Evolutionary conservation across 345 rosid species (phyloP).

Genomic region (Eucalyptus urophylla): DNA sequence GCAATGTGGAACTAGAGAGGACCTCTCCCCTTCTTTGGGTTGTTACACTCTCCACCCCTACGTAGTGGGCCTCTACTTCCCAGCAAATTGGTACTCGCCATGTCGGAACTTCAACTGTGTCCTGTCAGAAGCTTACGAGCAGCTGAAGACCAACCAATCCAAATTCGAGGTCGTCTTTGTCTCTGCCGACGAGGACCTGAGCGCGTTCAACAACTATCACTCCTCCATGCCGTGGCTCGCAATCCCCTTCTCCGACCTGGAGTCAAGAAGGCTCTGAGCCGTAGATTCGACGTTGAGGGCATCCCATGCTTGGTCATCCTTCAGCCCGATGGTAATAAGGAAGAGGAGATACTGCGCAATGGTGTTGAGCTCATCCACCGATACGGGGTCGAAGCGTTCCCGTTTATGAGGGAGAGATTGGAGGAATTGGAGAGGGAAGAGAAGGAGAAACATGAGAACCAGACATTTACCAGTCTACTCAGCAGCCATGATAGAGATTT

Average conservation of each 20-base stretch:
- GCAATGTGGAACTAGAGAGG: too few species aligned
- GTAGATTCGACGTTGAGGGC: constrained; percentile 33
- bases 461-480: constrained; percentile 23
- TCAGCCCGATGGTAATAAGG: constrained; percentile 23
- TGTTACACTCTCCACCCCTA: not conserved
- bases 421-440: constrained; percentile 28
- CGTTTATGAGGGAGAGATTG: constrained; percentile 35
- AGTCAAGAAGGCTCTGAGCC: constrained; percentile 30
- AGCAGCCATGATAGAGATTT: constrained; percentile 22
- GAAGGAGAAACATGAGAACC: constrained; percentile 31
- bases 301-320: constrained; percentile 40
- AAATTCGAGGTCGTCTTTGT: constrained; percentile 39
- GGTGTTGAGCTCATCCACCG: constrained; percentile 38
- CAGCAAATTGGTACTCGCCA: constrained; percentile 49
- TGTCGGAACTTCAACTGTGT: constrained; percentile 29
- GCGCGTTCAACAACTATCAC: constrained; percentile 34
- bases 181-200: constrained; percentile 41
- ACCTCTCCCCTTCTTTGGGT: too few species aligned
- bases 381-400: constrained; percentile 38
- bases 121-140: constrained; percentile 18
- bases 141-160: constrained; percentile 18
- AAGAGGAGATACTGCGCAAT: constrained; percentile 10
- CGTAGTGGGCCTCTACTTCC: constrained; percentile 43
- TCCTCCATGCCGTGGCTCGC: constrained; percentile 51
- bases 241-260: constrained; percentile 42